Percentiles rank a stretch among this genome's conserved stretches.
Evolutionary conservation across 257 asterid genomes (phyloP).

Genomic region (Phtheirospermum japonicum): DNA sequence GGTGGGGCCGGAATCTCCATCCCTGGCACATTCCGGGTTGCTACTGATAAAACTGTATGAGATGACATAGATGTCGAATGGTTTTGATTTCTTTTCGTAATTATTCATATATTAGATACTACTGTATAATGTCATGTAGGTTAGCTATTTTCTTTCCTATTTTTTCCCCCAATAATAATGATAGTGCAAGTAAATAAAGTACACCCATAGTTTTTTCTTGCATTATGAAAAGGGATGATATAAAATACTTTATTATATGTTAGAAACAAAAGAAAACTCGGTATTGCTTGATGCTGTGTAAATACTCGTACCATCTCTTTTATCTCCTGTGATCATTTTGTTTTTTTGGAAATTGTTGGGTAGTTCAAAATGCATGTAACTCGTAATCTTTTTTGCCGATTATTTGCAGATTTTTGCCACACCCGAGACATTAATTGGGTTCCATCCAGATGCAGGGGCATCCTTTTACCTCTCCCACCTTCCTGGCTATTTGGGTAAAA

Average conservation of each 20-base stretch:
- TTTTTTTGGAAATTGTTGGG: background rate
- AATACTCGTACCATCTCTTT: background rate
- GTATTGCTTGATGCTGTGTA: background rate
- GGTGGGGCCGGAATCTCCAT: constrained; percentile 98
- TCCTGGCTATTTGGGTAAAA: constrained; percentile 85
- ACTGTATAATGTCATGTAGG: constrained; percentile 1
- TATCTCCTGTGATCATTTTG: background rate
- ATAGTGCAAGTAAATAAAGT: background rate
- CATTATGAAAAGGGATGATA: background rate
- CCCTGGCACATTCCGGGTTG: constrained; percentile 89
- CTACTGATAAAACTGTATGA: constrained; percentile 92
- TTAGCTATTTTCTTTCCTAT: constrained; percentile 8
- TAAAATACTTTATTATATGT: constrained; percentile 7
- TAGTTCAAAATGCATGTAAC: background rate
- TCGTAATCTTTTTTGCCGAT: background rate
- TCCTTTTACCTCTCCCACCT: constrained; percentile 92
- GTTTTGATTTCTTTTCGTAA: constrained; percentile 9
- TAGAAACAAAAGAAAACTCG: background rate
- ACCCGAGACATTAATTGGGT: constrained; percentile 90
- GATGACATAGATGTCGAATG: constrained; percentile 9
- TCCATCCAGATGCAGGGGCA: constrained; percentile 98
- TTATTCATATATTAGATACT: background rate
- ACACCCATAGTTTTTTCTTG: constrained; percentile 12
- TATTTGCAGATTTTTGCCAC: constrained; percentile 79
- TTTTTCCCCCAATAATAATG: background rate